These are phyloP conservation scores for Thelonectria olida DNA, from an alignment of 2,329 filamentous ascomycete genomes.

Conservation along the genomic window DNA sequence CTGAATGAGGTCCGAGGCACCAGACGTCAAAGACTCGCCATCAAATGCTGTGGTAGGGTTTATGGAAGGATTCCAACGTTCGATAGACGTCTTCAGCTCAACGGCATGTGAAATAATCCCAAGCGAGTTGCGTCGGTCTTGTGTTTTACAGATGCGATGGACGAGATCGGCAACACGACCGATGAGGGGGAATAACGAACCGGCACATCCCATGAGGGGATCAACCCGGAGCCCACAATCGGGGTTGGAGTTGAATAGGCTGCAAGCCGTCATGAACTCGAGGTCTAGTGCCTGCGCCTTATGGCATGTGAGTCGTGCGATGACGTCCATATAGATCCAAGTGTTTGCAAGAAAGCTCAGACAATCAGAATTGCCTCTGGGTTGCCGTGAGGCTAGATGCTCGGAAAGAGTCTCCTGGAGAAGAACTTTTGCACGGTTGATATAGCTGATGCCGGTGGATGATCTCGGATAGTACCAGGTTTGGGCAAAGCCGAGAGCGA, in stretches of 20 bases:
- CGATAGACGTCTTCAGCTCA: slow-evolving; percentile 13
- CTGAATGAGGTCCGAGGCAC: slow-evolving; percentile 14
- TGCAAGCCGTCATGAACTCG: slow-evolving; percentile 12
- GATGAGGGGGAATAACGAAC: slow-evolving; percentile 20
- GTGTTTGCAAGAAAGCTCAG: slow-evolving; percentile 24
- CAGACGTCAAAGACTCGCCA: slow-evolving; percentile 5
- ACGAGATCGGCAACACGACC: slow-evolving; percentile 26
- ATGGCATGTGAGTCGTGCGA: slow-evolving; percentile 20
- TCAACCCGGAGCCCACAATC: slow-evolving; percentile 9
- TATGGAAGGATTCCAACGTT: slow-evolving; percentile 11
- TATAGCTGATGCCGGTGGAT: slow-evolving; percentile 17
- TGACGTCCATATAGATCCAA: slow-evolving; percentile 29
- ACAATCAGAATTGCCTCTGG: neutral
- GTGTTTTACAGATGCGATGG: slow-evolving; percentile 8
- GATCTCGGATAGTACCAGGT: slow-evolving; percentile 28
- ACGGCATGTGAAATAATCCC: slow-evolving; percentile 16
- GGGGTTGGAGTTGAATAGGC: neutral
- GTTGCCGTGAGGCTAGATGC: neutral
- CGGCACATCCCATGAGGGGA: slow-evolving; percentile 26
- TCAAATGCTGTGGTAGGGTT: neutral
- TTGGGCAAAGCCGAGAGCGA: slow-evolving; percentile 23
- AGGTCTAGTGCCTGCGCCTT: slow-evolving; percentile 9
- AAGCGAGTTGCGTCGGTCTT: slow-evolving; percentile 8
- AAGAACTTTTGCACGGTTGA: slow-evolving; percentile 12
- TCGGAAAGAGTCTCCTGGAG: slow-evolving; percentile 12